These are phyloP conservation scores for Wickerhamomyces bisporus DNA, from an alignment of 805 yeast genomes.

Conservation along the genomic window DNA sequence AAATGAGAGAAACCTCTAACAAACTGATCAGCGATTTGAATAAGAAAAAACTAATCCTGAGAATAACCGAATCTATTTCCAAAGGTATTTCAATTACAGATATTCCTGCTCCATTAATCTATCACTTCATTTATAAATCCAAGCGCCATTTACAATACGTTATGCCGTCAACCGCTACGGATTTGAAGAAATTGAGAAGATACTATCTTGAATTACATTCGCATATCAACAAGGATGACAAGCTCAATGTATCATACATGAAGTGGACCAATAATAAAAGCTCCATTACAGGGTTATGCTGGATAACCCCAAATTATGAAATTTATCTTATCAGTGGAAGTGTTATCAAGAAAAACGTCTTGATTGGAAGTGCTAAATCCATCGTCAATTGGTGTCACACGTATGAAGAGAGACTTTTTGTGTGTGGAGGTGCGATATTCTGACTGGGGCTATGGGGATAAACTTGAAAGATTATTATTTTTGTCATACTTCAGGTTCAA, in stretches of 20 bases:
- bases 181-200: conserved; percentile 13
- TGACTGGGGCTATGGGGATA: no score
- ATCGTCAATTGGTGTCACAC: conserved; percentile 74
- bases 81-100: conserved; percentile 43
- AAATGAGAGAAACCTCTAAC: conserved; percentile 57
- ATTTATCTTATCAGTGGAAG: conserved; percentile 59
- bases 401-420: conserved; percentile 65
- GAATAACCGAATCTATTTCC: conserved; percentile 30
- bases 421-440: conserved; percentile 68
- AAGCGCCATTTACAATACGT: conserved; percentile 62
- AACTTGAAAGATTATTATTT: no score
- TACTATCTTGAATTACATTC: conserved; percentile 21
- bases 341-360: conserved; percentile 44
- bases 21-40: conserved; percentile 41
- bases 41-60: conserved; percentile 30
- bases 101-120: conserved; percentile 52
- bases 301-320: conserved; percentile 59
- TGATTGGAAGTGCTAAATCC: conserved; percentile 56
- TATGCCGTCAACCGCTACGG: conserved; percentile 23
- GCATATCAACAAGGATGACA: conserved; percentile 25
- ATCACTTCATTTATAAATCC: conserved; percentile 80
- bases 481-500: no score
- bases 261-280: conserved; percentile 31
- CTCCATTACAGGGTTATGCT: conserved; percentile 38
- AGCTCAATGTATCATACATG: conserved; percentile 41